These are phyloP conservation scores for Microdochium nivale DNA, from an alignment of 2,329 filamentous ascomycete species.

Conservation along the genomic window DNA sequence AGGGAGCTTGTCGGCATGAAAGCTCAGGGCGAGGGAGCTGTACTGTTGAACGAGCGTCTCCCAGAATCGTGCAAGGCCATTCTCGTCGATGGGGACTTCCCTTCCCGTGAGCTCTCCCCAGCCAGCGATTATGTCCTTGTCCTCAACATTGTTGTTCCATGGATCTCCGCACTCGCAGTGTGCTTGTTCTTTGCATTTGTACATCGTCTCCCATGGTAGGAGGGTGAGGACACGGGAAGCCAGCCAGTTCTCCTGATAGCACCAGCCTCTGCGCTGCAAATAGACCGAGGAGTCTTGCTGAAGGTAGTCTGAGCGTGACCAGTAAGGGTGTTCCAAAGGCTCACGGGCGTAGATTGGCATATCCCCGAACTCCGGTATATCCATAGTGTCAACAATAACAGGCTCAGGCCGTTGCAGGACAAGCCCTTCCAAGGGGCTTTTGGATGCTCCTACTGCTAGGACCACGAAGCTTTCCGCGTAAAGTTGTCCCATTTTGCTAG, in stretches of 20 bases:
- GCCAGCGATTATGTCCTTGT: neutral
- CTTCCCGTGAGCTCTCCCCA: neutral
- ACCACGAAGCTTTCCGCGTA: neutral
- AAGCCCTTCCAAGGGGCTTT: neutral
- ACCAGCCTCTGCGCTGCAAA: neutral
- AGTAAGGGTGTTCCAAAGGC: neutral
- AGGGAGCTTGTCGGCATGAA: neutral
- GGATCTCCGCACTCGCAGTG: neutral
- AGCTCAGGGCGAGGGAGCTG: neutral
- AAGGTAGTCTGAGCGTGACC: neutral
- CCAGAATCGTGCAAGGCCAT: neutral
- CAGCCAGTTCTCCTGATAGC: neutral
- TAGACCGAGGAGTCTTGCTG: neutral
- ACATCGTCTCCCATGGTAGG: neutral
- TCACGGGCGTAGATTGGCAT: neutral
- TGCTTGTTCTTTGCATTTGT: neutral
- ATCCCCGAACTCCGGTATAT: neutral
- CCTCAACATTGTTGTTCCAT: neutral
- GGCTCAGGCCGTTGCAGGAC: neutral
- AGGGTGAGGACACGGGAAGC: neutral
- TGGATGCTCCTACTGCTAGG: neutral
- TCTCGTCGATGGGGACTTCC: neutral
- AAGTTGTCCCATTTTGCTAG: neutral
- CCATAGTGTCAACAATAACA: neutral
- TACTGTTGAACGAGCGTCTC: neutral